A percentile compares a stretch with the other conserved stretches of the same genome.
These are phyloP conservation scores for Trichoderma sp. DNA, from an alignment of 2,329 filamentous ascomycete genomes.

Conservation along the genomic window DNA sequence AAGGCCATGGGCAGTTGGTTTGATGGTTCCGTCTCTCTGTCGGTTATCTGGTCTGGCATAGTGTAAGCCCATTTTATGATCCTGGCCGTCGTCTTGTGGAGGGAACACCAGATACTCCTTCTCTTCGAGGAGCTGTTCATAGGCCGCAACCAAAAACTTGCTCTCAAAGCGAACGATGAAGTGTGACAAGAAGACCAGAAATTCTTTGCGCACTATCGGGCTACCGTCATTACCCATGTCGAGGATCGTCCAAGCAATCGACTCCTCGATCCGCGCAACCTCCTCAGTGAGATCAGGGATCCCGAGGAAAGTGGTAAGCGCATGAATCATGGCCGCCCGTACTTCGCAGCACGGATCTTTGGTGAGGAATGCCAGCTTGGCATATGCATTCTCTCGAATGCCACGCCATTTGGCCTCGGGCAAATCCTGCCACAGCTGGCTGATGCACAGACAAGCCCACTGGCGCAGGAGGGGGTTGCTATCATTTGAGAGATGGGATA, in stretches of 20 bases:
- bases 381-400: slow-evolving; percentile 83
- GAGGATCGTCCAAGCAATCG: slow-evolving; percentile 82
- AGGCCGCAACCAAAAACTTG: slow-evolving; percentile 89
- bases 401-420: slow-evolving; percentile 94
- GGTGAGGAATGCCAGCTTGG: slow-evolving; percentile 76
- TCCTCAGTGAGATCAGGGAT: slow-evolving; percentile 92
- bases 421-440: slow-evolving; percentile 89
- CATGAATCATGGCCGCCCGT: slow-evolving; percentile 87
- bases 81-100: slow-evolving; percentile 56
- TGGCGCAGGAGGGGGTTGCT: slow-evolving; percentile 88
- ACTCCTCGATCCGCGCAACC: slow-evolving; percentile 87
- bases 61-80: slow-evolving; percentile 64
- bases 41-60: slow-evolving; percentile 59
- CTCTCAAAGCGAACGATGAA: slow-evolving; percentile 89
- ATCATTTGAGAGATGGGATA: slow-evolving; percentile 79
- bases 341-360: slow-evolving; percentile 91
- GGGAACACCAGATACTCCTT: slow-evolving; percentile 65
- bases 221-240: slow-evolving; percentile 94
- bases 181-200: slow-evolving; percentile 89
- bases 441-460: slow-evolving; percentile 94
- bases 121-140: slow-evolving; percentile 86
- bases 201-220: slow-evolving; percentile 88
- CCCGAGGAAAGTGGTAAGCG: slow-evolving; percentile 89
- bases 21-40: slow-evolving; percentile 59
- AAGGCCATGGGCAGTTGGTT: slow-evolving; percentile 58